Evolutionary conservation across 371 early-diverging fungal genomes (phyloP), one percentile per base, ranked within the genome.

Genomic region (Umbelopsis sp.): DNA sequence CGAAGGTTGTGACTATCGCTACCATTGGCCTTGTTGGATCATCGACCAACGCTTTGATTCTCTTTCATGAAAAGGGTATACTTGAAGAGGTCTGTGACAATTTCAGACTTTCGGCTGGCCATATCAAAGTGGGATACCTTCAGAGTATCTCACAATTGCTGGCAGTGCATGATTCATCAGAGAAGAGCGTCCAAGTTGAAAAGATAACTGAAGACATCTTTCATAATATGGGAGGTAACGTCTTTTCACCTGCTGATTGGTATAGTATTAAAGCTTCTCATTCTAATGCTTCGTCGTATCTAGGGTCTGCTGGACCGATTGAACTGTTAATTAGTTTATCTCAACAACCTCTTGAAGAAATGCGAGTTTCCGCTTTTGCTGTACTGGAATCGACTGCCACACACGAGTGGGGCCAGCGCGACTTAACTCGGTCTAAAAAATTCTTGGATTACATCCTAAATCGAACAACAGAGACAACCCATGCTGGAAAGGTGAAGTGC

Each of bases 371-470:
- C n/a, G 75, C 74, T 14, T 81, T 80, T 79, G 69, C 85, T 24
- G 65, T 77, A 11, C 68, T 83, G 70, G 76, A 83, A 51, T 66
- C 80, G 2, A 73, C 79, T 68, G 79, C 83, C 29, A 71, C 66
- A 22, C 83, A 80, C 62, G 50, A 50, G 9, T 83, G 83, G 83
- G 83, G 83, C 29, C 67, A 62, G 51, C 50, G 79, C 78, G 65
- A 50, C 18, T 76, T 82, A 74, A 70, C 78, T 46, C 77, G 74
- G 65, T 72, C 72, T 32, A 70, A 48, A 25, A 76, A 75, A 63
- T 77, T 83, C 65, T 70, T 85, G 65, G 74, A 79, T 22, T 85
- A 81, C 67, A 69, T 85, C 63, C 52, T 85, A 63, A 78, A 85
- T 68, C 70, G 85, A 38, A 69, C 81, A 66, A 80, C 73, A 22